Conservation (phyloP, 768 basidiomycete genomes). For the Mycena alexandri region DNA sequence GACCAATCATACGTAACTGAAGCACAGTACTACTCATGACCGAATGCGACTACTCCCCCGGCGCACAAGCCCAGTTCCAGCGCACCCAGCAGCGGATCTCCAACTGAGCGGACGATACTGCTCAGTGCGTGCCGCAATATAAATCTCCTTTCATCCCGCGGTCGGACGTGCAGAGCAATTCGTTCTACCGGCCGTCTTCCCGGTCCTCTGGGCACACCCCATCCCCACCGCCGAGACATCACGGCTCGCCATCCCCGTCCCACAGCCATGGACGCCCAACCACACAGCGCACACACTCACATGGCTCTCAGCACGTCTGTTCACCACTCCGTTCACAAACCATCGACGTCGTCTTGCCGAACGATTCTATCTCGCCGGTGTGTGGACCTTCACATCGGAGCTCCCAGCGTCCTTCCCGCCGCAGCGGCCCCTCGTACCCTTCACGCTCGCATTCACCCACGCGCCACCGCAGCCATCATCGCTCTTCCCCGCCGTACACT, state of each 20-base stretch:
- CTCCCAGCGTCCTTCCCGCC: background rate
- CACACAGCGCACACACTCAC: background rate
- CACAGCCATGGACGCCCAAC: background rate
- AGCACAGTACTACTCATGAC: constrained; percentile 54
- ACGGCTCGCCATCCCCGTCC: too few species aligned
- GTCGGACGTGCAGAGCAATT: constrained; percentile 28
- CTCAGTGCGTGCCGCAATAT: constrained; percentile 26
- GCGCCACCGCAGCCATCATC: constrained; percentile 14
- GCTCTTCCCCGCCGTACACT: constrained; percentile 7
- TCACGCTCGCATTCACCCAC: constrained; percentile 23
- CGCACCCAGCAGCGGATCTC: constrained; percentile 54
- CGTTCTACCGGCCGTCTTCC: constrained; percentile 11
- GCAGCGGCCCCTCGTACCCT: background rate
- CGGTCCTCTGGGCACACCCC: background rate
- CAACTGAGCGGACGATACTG: constrained; percentile 52
- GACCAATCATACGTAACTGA: too few species aligned
- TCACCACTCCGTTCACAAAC: constrained; percentile 22
- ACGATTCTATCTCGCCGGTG: constrained; percentile 31
- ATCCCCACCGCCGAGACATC: background rate
- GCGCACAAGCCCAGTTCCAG: constrained; percentile 51
- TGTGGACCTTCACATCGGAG: constrained; percentile 3
- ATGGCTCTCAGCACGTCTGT: background rate
- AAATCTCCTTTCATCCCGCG: constrained; percentile 33
- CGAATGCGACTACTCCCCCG: constrained; percentile 62
- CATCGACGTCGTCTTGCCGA: constrained; percentile 12